Conservation (phyloP, 2,329 filamentous ascomycete genomes). For the Cordyceps militaris region DNA sequence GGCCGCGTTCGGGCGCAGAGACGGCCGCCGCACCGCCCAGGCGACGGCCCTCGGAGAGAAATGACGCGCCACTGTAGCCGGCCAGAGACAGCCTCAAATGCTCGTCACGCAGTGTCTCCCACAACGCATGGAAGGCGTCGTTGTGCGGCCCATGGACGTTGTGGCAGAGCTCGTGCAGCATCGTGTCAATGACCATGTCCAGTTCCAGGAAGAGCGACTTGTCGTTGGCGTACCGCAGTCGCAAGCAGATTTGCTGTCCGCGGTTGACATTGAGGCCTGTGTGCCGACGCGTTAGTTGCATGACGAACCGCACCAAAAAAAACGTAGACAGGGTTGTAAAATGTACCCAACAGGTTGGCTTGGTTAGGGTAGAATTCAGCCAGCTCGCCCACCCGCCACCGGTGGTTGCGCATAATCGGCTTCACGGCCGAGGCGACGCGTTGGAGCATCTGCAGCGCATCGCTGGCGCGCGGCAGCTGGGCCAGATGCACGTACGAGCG, state of each 20-base stretch:
- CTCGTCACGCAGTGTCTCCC: conserved; percentile 85
- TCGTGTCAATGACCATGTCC: conserved; percentile 78
- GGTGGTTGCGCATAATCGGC: conserved; percentile 83
- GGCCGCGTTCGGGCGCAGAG: conserved; percentile 51
- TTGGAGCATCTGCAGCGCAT: conserved; percentile 57
- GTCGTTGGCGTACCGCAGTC: conserved; percentile 71
- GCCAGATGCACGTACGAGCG: conserved; percentile 43
- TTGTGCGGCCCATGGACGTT: conserved; percentile 81
- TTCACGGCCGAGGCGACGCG: conserved; percentile 86
- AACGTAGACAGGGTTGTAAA: not conserved
- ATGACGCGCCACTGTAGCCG: conserved; percentile 87
- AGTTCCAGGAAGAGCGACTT: conserved; percentile 69
- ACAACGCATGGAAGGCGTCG: conserved; percentile 72
- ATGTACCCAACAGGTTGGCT: conserved; percentile 59
- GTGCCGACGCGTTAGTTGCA: not conserved
- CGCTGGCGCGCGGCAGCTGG: conserved; percentile 38
- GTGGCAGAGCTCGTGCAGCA: conserved; percentile 92
- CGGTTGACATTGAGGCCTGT: conserved; percentile 68
- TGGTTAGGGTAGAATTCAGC: conserved; percentile 80
- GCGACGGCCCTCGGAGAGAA: conserved; percentile 66
- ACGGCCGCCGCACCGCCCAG: conserved; percentile 61
- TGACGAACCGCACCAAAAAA: not conserved
- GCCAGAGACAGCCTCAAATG: conserved; percentile 68
- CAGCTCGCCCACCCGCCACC: conserved; percentile 72
- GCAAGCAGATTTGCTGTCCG: conserved; percentile 73